A percentile compares a stretch with the other conserved stretches of the same genome.
These are phyloP conservation scores for Toxicodendron radicans DNA, from an alignment of 345 rosid species.

Conservation along the genomic window DNA sequence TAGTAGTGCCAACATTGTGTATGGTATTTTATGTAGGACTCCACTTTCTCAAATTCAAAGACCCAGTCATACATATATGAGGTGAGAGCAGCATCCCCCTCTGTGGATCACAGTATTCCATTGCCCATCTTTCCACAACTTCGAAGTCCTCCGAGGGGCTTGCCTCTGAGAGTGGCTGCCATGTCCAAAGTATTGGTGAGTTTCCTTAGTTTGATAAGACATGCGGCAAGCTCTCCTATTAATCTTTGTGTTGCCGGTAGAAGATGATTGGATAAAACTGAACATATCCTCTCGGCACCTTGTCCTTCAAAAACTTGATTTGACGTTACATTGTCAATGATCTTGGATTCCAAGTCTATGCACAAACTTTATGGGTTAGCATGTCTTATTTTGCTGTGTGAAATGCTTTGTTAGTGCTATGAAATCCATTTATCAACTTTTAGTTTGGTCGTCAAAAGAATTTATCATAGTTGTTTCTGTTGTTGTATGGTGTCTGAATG, in stretches of 20 bases:
- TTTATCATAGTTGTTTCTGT: not conserved
- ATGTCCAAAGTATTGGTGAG: slow-evolving; percentile 88
- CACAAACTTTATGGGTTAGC: not conserved
- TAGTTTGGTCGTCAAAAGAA: not conserved
- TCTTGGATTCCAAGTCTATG: not conserved
- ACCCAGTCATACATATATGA: slow-evolving; percentile 61
- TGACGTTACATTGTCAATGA: not conserved
- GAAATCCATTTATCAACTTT: not conserved
- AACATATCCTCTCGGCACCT: not conserved
- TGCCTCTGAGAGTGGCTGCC: slow-evolving; percentile 85
- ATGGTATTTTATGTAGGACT: slow-evolving; percentile 46
- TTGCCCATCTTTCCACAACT: slow-evolving; percentile 79
- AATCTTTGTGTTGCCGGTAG: not conserved
- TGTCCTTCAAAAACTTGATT: not conserved
- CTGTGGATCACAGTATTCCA: slow-evolving; percentile 34
- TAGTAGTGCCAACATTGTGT: slow-evolving; percentile 19
- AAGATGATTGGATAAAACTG: not conserved
- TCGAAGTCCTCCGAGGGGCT: slow-evolving; percentile 51
- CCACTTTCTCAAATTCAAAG: slow-evolving; percentile 52
- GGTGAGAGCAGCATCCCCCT: slow-evolving; percentile 68
- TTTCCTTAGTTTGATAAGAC: slow-evolving; percentile 9
- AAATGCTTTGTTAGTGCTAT: not conserved
- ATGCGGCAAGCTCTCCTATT: not conserved
- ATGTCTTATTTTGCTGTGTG: not conserved
- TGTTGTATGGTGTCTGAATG: not conserved